These are phyloP conservation scores for Alloteropsis semialata DNA, from an alignment of 176 grass and related monocot species.

Conservation along the genomic window DNA sequence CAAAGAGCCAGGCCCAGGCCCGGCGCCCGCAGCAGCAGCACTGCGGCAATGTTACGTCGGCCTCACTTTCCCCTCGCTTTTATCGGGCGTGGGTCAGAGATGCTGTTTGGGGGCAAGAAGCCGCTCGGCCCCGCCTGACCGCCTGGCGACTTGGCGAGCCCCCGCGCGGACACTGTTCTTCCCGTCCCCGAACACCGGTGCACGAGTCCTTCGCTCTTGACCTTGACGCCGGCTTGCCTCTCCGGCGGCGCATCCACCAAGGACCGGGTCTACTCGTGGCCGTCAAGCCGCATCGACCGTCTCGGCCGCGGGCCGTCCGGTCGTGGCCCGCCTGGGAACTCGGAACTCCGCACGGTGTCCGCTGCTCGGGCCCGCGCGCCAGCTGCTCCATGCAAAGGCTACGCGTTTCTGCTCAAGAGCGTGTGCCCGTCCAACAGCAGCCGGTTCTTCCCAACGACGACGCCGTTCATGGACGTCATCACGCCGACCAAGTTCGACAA, in stretches of 20 bases:
- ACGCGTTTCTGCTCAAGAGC: too few relatives aligned
- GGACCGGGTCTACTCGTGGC: neutral
- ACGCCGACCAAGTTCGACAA: conserved; percentile 49
- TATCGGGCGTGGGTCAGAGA: conserved; percentile 50
- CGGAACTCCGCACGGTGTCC: neutral
- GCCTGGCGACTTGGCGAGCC: neutral
- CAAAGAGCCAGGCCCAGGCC: neutral
- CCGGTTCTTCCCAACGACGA: conserved; percentile 30
- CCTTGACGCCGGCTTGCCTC: neutral
- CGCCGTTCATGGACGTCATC: conserved; percentile 45
- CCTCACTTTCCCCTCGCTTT: conserved; percentile 64
- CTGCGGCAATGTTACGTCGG: neutral
- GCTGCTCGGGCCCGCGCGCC: neutral
- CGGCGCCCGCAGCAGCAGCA: neutral
- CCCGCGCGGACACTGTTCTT: too few relatives aligned
- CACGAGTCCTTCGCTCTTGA: too few relatives aligned
- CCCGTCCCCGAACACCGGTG: too few relatives aligned
- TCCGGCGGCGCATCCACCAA: neutral
- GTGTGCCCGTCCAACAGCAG: conserved; percentile 43
- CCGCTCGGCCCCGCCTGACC: too few relatives aligned
- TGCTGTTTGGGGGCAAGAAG: neutral
- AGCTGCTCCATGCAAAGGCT: too few relatives aligned
- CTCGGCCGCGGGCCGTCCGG: neutral
- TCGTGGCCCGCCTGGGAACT: neutral
- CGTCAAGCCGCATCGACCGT: neutral